Evolutionary conservation across 169 alveolate genomes (phyloP).

Genomic region (Theileria equi): DNA sequence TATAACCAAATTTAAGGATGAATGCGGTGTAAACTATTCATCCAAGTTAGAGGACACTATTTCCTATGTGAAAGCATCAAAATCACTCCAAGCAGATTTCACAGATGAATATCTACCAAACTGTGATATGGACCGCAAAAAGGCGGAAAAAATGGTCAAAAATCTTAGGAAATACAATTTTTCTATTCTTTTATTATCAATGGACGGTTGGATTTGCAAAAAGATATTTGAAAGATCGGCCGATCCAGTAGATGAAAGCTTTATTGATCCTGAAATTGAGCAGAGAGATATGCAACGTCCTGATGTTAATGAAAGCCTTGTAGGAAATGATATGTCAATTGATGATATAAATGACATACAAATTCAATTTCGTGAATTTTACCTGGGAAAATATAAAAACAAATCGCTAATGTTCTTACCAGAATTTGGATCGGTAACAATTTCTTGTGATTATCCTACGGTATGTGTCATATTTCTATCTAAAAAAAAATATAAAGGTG

Average conservation of each 20-base stretch:
- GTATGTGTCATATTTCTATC: neutral
- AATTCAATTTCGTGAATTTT: slow-evolving; percentile 5
- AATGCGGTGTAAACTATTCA: slow-evolving; percentile 44
- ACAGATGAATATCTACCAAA: neutral
- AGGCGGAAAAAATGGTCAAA: neutral
- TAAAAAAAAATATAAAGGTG: neutral
- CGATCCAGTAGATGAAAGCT: neutral
- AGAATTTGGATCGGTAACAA: slow-evolving; percentile 40
- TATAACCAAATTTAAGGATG: slow-evolving; percentile 24
- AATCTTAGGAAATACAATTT: neutral
- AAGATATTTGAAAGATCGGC: neutral
- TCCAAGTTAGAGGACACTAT: slow-evolving; percentile 35
- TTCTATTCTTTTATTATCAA: slow-evolving; percentile 9
- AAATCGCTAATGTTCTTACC: slow-evolving; percentile 23
- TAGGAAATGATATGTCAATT: neutral
- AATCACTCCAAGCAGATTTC: neutral
- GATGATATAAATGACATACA: slow-evolving; percentile 10
- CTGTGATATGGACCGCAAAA: neutral
- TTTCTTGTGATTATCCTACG: slow-evolving; percentile 1
- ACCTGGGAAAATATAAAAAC: slow-evolving; percentile 18
- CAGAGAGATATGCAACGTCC: slow-evolving; percentile 2
- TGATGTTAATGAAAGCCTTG: slow-evolving; percentile 1
- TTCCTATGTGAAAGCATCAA: slow-evolving; percentile 8
- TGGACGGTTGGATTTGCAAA: slow-evolving; percentile 22
- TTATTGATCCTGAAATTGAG: neutral